These are phyloP conservation scores for Phialemoniopsis sp. DNA, from an alignment of 2,329 filamentous ascomycete species.

Conservation along the genomic window DNA sequence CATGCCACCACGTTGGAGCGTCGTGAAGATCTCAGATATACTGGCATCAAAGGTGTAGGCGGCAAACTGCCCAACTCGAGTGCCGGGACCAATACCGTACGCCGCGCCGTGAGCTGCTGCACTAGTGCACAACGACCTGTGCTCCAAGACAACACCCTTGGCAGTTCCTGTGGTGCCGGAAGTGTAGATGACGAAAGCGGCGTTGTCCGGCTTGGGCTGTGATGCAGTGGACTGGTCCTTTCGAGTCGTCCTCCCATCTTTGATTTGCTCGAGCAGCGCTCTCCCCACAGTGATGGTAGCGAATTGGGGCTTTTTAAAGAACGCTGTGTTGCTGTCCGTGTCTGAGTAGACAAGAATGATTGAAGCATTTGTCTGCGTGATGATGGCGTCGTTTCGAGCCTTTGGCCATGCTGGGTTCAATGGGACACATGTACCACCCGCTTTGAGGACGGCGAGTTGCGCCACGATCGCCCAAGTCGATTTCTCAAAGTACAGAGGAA, in stretches of 20 bases:
- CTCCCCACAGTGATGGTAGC: background rate
- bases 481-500: too few species aligned
- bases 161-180: slow-evolving; percentile 36
- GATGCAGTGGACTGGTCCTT: too few species aligned
- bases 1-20: slow-evolving; percentile 26
- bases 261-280: too few species aligned
- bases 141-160: slow-evolving; percentile 36
- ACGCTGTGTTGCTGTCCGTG: too few species aligned
- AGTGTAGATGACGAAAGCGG: slow-evolving; percentile 40
- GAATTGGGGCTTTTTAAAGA: too few species aligned
- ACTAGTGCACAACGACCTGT: slow-evolving; percentile 9
- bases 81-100: background rate
- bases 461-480: background rate
- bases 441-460: background rate
- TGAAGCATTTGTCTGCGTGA: background rate
- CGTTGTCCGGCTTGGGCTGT: background rate
- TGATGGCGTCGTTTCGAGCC: background rate
- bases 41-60: slow-evolving; percentile 9
- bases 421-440: slow-evolving; percentile 1
- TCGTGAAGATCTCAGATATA: slow-evolving; percentile 28
- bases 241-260: too few species aligned
- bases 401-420: background rate
- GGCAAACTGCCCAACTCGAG: background rate
- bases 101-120: too few species aligned
- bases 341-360: too few species aligned